Base-by-base conservation (phyloP, 2,329 filamentous ascomycete genomes). In the Cladosporium sp. region DNA sequence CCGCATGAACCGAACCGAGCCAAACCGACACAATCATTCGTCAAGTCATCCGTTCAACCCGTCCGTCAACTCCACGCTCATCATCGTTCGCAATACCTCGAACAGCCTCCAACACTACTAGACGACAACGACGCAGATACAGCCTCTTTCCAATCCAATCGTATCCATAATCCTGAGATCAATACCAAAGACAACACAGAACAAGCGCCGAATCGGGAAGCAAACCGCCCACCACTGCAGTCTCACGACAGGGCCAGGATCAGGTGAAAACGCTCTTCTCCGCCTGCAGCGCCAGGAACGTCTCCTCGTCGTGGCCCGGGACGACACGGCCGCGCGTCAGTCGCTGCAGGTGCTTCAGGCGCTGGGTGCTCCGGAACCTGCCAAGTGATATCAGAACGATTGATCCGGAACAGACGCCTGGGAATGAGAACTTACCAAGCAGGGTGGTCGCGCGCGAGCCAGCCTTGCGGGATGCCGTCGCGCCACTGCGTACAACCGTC, bases 221-320 rank as follows among this genome's bases (percentile, higher is more conserved):
- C 22, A 5, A 5, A 28, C 3, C 2, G 22, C 4, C 22, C 44
- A 35, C 9, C 34, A 18, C 10, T 9, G 2, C 34, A 35, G 5
- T 3, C 9, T 35, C 34, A 2, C 6, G 9, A 11, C 34, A 4
- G 9, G 9, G 9, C 10, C 5, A 35, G 10, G 10, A 22, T 32
- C 45, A 63, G 19, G 61, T 63, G 35, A 61, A 64, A 4, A 63
- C 61, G 4, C 51, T 49, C 43, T 63, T 63, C 50, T 63, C 61
- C 11, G 41, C 52, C 45, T 63, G 58, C 45, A 66, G 49, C 33
- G 44, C 49, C 34, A 67, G 35, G 43, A 68, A 66, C 1, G 62
- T 67, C 45, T 57, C 61, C 52, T 68, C 64, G 43, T 69, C 67
- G 55, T 69, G 66, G 3, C 67, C 66, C 8, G 66, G 65, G n/a